A percentile compares a stretch with the other conserved stretches of the same genome.
Conservation (phyloP, 2,329 filamentous ascomycete genomes). For the Verticillium longisporum region DNA sequence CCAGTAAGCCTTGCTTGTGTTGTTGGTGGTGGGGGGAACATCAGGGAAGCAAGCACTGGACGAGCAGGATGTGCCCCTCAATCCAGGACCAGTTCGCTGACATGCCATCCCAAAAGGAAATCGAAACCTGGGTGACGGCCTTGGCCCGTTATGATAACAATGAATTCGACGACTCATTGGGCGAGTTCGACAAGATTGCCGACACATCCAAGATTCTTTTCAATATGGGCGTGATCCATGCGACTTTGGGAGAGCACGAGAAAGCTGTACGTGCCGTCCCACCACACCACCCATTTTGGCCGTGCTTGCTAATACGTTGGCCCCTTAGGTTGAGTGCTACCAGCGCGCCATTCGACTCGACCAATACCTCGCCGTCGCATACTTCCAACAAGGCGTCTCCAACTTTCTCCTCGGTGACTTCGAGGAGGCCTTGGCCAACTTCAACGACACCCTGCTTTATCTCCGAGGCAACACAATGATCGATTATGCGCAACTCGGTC, state of each 20-base stretch:
- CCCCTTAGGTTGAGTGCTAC: constrained; percentile 78
- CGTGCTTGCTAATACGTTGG: constrained; percentile 8
- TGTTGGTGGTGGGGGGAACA: not conserved
- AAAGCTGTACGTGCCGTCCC: constrained; percentile 65
- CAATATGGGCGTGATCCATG: constrained; percentile 97
- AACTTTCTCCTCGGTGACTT: constrained; percentile 97
- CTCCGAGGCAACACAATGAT: constrained; percentile 94
- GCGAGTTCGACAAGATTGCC: constrained; percentile 76
- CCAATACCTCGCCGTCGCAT: constrained; percentile 92
- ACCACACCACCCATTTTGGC: not conserved
- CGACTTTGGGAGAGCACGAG: constrained; percentile 90
- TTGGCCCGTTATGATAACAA: constrained; percentile 92
- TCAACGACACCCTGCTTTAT: constrained; percentile 95
- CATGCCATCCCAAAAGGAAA: constrained; percentile 59
- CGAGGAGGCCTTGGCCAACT: constrained; percentile 93
- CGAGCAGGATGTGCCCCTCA: not conserved
- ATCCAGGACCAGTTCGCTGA: not conserved
- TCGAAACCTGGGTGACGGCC: constrained; percentile 95
- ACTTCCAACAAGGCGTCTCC: constrained; percentile 97
- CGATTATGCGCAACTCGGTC: constrained; percentile 91
- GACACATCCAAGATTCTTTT: constrained; percentile 98
- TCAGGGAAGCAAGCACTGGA: not conserved
- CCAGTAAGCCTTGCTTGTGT: not conserved
- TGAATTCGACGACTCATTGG: constrained; percentile 86
- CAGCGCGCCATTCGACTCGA: constrained; percentile 86